Base-by-base conservation (phyloP, 345 rosid genomes). In the Kernera saxatilis region DNA sequence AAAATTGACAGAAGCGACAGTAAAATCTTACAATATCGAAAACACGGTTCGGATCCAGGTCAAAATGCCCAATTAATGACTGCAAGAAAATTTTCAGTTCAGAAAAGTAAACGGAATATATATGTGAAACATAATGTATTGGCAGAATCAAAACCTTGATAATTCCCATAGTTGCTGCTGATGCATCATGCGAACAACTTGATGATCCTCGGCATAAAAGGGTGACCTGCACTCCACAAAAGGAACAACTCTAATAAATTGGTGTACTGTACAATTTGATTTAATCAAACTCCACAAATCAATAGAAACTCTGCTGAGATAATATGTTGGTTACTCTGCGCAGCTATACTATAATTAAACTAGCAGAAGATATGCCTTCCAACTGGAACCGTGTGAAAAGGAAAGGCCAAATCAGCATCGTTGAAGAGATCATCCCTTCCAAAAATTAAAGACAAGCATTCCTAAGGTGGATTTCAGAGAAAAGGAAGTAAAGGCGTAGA, bases 1-100 rank as follows among this genome's bases (percentile, higher is more conserved):
- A 63, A 17, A 51, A 5, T 32, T 36, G 70, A 73, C 17, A 15
- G 59, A 48, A 49, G 18, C 45, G 23, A 49, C 43, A 74, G 25
- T 32, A 33, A 29, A 29, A 73, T 80, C 99, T 92, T 88, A 95
- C 99, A 69, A 95, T 86, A 82, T 95, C 99, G 56, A 95, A 95
- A 83, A 95, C 99, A 75, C 98, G 99, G 71, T 95, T 95, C 0
- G 98, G 99, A 71, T 95, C 99, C 77, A 95, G 80, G 86, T 95
- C 99, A 75, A 95, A 95, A 74, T 95, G 99, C 52, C 99, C 99
- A 76, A 95, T 95, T 67, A 95, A 77, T 53, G 99, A 95, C 99
- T 95, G 96, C 87, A 85, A 30, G 45, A 56, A 55, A 51, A 56
- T 62, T 44, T 73, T 35, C 22, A 76, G 36, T 33, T 73, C 71